These are phyloP conservation scores for Prunus yedoensis DNA, from an alignment of 331 rosid species.

Conservation along the genomic window DNA sequence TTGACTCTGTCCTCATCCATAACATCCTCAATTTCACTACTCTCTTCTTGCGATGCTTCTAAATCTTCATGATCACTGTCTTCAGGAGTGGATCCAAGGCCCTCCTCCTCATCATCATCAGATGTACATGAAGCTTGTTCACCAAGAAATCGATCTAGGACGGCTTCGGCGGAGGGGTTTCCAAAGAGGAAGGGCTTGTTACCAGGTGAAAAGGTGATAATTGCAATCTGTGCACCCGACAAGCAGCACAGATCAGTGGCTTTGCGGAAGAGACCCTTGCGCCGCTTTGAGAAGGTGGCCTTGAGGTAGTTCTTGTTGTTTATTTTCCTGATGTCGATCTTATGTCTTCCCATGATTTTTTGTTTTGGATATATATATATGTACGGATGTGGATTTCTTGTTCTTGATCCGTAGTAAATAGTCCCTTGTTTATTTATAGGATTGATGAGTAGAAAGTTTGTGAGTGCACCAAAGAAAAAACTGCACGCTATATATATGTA, in stretches of 20 bases:
- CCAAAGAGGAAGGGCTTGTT: neutral
- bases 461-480: neutral
- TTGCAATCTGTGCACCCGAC: neutral
- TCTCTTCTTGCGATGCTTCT: neutral
- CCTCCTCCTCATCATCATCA: neutral
- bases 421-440: too few relatives aligned
- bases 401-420: too few relatives aligned
- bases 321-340: conserved; percentile 14
- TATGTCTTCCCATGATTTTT: neutral
- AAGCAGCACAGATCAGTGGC: neutral
- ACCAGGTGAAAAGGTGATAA: neutral
- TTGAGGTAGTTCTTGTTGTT: neutral
- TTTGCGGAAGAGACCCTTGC: conserved; percentile 5
- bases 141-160: neutral
- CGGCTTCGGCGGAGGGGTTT: conserved; percentile 3
- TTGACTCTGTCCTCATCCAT: neutral
- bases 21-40: neutral
- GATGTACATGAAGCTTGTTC: neutral
- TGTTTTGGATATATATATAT: too few relatives aligned
- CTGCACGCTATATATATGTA: too few relatives aligned
- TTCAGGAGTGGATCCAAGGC: neutral
- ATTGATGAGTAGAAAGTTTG: too few relatives aligned
- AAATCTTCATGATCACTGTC: neutral
- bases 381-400: too few relatives aligned
- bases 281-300: conserved; percentile 12